Conservation (phyloP, 306 rosid species). For the Abrus precatorius region DNA sequence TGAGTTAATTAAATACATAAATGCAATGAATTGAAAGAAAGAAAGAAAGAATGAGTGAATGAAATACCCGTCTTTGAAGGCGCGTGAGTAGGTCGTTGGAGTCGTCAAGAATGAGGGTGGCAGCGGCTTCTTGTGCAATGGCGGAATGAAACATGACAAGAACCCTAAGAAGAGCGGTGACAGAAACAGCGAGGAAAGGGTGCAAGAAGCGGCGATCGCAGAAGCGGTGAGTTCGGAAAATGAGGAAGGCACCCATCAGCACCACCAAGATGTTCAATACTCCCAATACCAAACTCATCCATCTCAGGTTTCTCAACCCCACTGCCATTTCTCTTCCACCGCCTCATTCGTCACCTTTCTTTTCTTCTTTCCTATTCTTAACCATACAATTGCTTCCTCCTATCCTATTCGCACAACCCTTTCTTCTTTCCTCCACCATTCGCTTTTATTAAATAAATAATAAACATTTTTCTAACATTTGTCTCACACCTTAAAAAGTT, state of each 20-base stretch:
- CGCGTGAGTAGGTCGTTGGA: constrained; percentile 51
- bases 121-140: constrained; percentile 71
- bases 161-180: constrained; percentile 57
- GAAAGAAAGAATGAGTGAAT: background rate
- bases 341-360: background rate
- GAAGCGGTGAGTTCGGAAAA: constrained; percentile 31
- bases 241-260: constrained; percentile 50
- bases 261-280: constrained; percentile 51
- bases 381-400: too few relatives aligned
- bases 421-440: too few relatives aligned
- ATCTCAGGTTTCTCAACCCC: constrained; percentile 46
- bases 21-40: background rate
- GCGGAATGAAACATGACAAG: constrained; percentile 65
- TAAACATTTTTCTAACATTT: too few relatives aligned
- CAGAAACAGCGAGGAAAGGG: constrained; percentile 54
- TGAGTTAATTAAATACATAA: too few relatives aligned
- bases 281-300: constrained; percentile 48
- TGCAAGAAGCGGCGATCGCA: constrained; percentile 50
- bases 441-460: too few relatives aligned
- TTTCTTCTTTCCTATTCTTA: too few relatives aligned
- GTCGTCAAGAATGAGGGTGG: constrained; percentile 60
- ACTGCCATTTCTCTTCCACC: background rate
- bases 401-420: too few relatives aligned
- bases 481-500: too few relatives aligned
- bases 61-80: constrained; percentile 63